Evolutionary conservation across 768 basidiomycete genomes (phyloP), one percentile per base, ranked within the genome.

Genomic region (Rhodotorula toruloides): DNA sequence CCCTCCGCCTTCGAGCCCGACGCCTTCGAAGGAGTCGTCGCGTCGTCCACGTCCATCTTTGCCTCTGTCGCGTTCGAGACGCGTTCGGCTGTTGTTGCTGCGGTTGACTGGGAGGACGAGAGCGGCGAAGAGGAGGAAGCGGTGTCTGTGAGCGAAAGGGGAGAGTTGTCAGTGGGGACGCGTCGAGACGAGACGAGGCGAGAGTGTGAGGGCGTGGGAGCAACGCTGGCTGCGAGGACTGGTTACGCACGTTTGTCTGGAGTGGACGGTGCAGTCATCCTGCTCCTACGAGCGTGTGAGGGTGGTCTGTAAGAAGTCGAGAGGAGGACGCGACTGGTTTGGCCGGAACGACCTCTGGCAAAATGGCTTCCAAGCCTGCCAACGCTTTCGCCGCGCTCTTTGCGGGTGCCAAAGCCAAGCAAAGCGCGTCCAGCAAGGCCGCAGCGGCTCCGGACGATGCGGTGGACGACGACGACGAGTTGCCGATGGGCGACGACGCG

Each of bases 331-430:
- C 17, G 25, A 5, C 12, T 7, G n/a, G 25, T 7, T 40, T 13
- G 21, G 27, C 27, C 42, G 25, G 4, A 27, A 50, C 48, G 57
- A 25, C 17, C 21, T 48, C 58, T 4, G 37, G 37, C 8, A 59
- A 59, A 19, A 55, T 46, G 54, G 58, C n/a, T n/a, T n/a, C n/a
- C n/a, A n/a, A n/a, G n/a, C n/a, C n/a, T n/a, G n/a, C n/a, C n/a
- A n/a, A 70, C 48, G 69, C 69, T 6, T 70, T 70, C 65, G 64
- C 64, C 13, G 47, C 63, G 57, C 61, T 70, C 61, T 27, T 53
- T 31, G 65, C 58, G 13, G 50, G 36, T 1, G 40, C 54, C 39
- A 59, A 47, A 32, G 58, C n/a, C 31, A 52, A 52, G 46, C 36
- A 49, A 3, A n/a, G 50, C 10, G 42, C 32, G n/a, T 37, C 46